Evolutionary conservation across 192 early-diverging fungal species (phyloP).

Genomic region (Glomus cerebriforme): DNA sequence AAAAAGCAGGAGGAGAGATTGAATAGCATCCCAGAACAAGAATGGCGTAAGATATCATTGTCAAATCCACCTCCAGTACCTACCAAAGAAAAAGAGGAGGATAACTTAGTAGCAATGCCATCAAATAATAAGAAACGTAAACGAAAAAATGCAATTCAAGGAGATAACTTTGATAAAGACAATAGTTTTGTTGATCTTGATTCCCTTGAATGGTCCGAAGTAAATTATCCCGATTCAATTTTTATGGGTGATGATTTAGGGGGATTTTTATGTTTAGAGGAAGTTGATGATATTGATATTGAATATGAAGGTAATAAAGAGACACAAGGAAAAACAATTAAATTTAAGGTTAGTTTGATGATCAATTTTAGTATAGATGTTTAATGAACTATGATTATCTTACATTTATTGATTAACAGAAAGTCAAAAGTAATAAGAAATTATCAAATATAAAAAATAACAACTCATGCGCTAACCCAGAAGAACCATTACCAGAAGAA

Average conservation of each 20-base stretch:
- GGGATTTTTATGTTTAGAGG: slow-evolving; percentile 87
- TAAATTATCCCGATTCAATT: slow-evolving; percentile 11
- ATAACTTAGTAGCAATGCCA: background rate
- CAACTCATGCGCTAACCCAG: slow-evolving; percentile 45
- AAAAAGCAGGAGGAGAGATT: background rate
- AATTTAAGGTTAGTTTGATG: slow-evolving; percentile 62
- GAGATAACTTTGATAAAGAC: background rate
- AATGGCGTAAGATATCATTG: background rate
- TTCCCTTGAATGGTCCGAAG: slow-evolving; percentile 19
- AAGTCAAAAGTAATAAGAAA: slow-evolving; percentile 25
- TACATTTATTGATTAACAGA: background rate
- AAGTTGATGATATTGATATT: slow-evolving; percentile 82
- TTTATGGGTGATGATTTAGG: slow-evolving; percentile 58
- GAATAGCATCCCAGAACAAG: background rate
- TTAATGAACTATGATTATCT: background rate
- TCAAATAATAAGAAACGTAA: background rate
- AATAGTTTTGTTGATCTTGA: slow-evolving; percentile 7
- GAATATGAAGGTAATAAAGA: slow-evolving; percentile 62
- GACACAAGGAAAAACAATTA: slow-evolving; percentile 69
- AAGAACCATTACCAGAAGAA: slow-evolving; percentile 47
- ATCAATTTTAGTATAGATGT: background rate
- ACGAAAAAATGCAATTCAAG: background rate
- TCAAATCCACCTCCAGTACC: background rate
- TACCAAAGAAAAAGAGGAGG: background rate
- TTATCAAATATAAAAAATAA: slow-evolving; percentile 33